Conservation (phyloP, 129 eudicot species). For the Tagetes patula region DNA sequence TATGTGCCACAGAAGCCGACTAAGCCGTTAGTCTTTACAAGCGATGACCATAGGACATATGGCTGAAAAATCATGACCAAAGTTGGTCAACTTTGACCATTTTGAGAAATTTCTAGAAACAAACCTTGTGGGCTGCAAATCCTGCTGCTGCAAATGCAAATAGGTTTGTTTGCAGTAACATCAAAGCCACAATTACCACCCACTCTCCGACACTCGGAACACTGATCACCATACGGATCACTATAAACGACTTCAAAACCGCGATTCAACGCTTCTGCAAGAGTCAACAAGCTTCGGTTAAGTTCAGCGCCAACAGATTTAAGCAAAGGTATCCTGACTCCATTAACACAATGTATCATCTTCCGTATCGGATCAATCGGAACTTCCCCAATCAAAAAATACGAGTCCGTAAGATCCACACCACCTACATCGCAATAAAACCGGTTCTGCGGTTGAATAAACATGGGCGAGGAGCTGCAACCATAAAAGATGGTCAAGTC, state of each 20-base stretch:
- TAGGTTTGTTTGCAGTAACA: slow-evolving; percentile 1
- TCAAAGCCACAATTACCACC: slow-evolving; percentile 53
- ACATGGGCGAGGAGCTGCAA: slow-evolving; percentile 38
- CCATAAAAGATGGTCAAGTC: slow-evolving; percentile 53
- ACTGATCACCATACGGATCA: slow-evolving; percentile 40
- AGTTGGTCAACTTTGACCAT: no score
- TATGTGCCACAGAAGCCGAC: no score
- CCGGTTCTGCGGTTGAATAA: slow-evolving; percentile 23
- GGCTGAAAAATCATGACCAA: no score
- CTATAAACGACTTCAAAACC: slow-evolving; percentile 55
- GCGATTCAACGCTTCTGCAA: slow-evolving; percentile 45
- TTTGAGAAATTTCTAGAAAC: not conserved
- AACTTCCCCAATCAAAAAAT: slow-evolving; percentile 45
- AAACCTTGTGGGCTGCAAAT: slow-evolving; percentile 50
- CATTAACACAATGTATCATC: slow-evolving; percentile 38
- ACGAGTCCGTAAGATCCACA: slow-evolving; percentile 43
- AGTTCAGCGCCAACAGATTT: slow-evolving; percentile 29
- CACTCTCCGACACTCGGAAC: slow-evolving; percentile 40
- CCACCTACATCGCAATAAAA: slow-evolving; percentile 44
- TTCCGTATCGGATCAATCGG: slow-evolving; percentile 51
- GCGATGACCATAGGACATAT: no score
- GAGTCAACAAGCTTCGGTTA: slow-evolving; percentile 25
- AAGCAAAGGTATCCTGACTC: slow-evolving; percentile 40
- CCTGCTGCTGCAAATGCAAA: slow-evolving; percentile 51
- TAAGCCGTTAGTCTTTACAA: no score